Percentiles rank a stretch among this genome's conserved stretches.
phyloP scores from a whole-genome alignment of 169 alveolate species.

The Pseudocohnilembus persalinus region DNA sequence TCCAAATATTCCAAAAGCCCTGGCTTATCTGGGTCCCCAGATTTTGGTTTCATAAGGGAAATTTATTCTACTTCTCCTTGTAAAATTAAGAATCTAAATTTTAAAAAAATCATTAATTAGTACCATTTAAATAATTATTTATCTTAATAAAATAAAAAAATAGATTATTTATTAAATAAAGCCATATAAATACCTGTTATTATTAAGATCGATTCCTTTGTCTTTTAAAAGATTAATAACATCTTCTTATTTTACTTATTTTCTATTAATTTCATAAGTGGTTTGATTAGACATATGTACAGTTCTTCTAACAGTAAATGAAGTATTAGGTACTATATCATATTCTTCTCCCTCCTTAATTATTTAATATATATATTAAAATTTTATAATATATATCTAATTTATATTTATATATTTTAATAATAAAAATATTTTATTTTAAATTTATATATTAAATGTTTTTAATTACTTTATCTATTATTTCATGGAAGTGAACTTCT shows the following conservation, averaged over 20 bases:
- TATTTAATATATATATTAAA: neutral
- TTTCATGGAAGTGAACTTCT: constrained; percentile 90
- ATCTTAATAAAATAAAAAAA: too few relatives aligned
- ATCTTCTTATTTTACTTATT: constrained; percentile 88
- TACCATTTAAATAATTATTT: too few relatives aligned
- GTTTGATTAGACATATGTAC: constrained; percentile 53
- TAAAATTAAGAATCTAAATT: constrained; percentile 85
- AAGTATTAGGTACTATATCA: constrained; percentile 43
- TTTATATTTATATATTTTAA: too few relatives aligned
- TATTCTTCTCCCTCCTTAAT: constrained; percentile 50
- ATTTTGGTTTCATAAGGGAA: constrained; percentile 97
- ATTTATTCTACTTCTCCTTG: constrained; percentile 99
- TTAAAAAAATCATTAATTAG: neutral
- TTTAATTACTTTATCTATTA: constrained; percentile 66
- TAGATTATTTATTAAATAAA: too few relatives aligned
- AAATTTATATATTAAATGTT: too few relatives aligned
- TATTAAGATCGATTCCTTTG: constrained; percentile 95
- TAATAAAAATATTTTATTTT: neutral
- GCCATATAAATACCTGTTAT: constrained; percentile 55
- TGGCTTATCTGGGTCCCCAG: constrained; percentile 89
- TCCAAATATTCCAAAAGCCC: constrained; percentile 97
- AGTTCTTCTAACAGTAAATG: constrained; percentile 49
- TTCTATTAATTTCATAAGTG: constrained; percentile 85
- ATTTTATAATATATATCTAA: too few relatives aligned
- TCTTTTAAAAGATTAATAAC: constrained; percentile 85